phyloP scores from a whole-genome alignment of 768 basidiomycete species.

The Lactarius deliciosus region DNA sequence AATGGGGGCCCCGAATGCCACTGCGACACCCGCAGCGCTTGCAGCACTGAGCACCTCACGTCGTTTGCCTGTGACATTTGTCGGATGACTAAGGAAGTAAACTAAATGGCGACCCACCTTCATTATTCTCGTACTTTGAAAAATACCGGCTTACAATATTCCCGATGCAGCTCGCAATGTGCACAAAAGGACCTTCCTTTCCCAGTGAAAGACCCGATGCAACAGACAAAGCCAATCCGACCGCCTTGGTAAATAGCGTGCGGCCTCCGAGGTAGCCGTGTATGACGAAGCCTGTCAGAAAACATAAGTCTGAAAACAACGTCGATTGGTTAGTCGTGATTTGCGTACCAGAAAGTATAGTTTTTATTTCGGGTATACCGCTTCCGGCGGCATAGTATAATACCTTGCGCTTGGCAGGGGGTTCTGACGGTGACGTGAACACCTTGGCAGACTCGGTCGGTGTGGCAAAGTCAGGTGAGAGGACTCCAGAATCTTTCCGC shows the following conservation, averaged over 20 bases:
- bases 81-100: not conserved
- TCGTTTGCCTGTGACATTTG: constrained; percentile 63
- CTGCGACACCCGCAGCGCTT: constrained; percentile 95
- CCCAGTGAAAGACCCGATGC: constrained; percentile 91
- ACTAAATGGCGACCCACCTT: constrained; percentile 49
- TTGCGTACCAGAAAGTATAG: constrained; percentile 73
- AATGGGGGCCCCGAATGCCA: constrained; percentile 96
- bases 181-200: constrained; percentile 82
- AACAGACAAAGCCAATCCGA: constrained; percentile 87
- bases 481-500: constrained; percentile 83
- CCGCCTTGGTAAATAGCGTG: constrained; percentile 84
- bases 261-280: constrained; percentile 94
- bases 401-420: constrained; percentile 54
- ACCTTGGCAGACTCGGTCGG: constrained; percentile 26
- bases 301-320: constrained; percentile 24
- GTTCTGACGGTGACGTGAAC: constrained; percentile 31
- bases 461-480: constrained; percentile 46
- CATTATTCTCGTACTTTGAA: constrained; percentile 91
- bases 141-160: constrained; percentile 90
- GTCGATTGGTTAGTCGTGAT: not conserved
- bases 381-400: constrained; percentile 95
- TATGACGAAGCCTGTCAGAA: constrained; percentile 78
- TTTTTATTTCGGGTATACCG: constrained; percentile 97
- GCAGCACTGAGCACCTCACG: constrained; percentile 95
- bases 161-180: constrained; percentile 89